Percentiles rank a stretch among this genome's conserved stretches.
Conservation (phyloP, 176 grass and related monocot species). For the Zoysia japonica region DNA sequence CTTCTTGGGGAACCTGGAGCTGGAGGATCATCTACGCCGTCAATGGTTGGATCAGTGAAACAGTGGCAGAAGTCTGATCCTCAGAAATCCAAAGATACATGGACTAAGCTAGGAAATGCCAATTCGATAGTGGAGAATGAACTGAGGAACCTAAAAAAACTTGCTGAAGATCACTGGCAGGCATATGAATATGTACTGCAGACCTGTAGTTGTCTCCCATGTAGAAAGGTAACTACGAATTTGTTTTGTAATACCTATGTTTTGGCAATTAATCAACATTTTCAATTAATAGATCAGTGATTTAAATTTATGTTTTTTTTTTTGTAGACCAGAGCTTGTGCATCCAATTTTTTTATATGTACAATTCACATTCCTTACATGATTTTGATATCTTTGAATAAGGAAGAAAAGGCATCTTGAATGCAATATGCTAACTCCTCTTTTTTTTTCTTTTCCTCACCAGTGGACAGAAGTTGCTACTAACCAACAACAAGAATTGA, state of each 20-base stretch:
- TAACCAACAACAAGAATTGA: constrained; percentile 59
- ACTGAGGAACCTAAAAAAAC: constrained; percentile 65
- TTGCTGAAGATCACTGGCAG: constrained; percentile 61
- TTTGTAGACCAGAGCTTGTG: not conserved
- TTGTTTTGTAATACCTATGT: constrained; percentile 1
- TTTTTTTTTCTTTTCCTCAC: constrained; percentile 28
- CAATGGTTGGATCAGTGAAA: constrained; percentile 93
- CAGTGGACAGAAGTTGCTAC: constrained; percentile 70
- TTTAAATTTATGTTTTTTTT: not conserved
- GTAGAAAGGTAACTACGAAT: constrained; percentile 53
- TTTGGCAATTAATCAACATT: not conserved
- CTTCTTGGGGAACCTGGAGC: constrained; percentile 88
- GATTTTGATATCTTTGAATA: constrained; percentile 15
- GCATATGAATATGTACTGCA: constrained; percentile 54
- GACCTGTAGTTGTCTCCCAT: constrained; percentile 56
- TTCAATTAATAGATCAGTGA: constrained; percentile 23
- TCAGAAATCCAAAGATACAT: constrained; percentile 78
- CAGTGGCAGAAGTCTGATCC: constrained; percentile 80
- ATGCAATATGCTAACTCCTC: constrained; percentile 14
- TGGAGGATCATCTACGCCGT: constrained; percentile 95
- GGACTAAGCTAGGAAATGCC: constrained; percentile 60
- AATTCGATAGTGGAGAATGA: constrained; percentile 73
- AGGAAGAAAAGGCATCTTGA: constrained; percentile 12
- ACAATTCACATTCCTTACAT: not conserved
- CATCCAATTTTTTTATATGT: constrained; percentile 2